Evolutionary conservation across 164 flowering plant species (phyloP), one percentile per base, ranked within the genome.

Genomic region (Vitis rotundifolia): DNA sequence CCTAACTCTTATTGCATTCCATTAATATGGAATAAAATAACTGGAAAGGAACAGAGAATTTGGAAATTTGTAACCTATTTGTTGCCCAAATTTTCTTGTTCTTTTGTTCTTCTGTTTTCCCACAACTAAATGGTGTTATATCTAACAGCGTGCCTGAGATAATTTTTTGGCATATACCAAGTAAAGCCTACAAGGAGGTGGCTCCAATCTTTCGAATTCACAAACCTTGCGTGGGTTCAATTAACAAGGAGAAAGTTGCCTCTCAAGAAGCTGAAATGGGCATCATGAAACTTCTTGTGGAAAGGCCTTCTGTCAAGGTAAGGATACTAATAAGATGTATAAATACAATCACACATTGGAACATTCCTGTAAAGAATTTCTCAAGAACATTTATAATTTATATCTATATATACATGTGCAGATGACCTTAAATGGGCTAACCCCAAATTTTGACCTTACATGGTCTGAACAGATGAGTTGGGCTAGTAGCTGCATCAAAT

Each of bases 141-240:
- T 77, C 18, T 18, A 55, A 50, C 79, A 92, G 98, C 79, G 73
- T 92, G 9, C 92, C 98, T 11, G 97, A 94, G 81, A 68, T 94
- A 18, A 68, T 94, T 16, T 94, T 94, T 74, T 90, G 98, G 98
- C 98, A 94, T 62, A 89, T 94, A 77, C 98, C 97, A 67, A 87
- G 90, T 78, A 74, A 75, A 72, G 91, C 94, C 16, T 94, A 83
- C 61, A 73, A 76, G 72, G 66, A 79, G 61, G 97, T 87, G 67
- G 90, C 91, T 73, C 98, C 95, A 14, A 62, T 16, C 72, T 76
- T 61, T 57, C 59, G 69, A 53, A 71, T 86, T 65, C 68, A 64
- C 8, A 79, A 79, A 73, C 90, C 90, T 66, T 90, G 98, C 75
- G 89, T 92, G 19, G 97, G 98, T 67, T 89, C 94, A 12, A 92